Evolutionary conservation across 495 filamentous ascomycete species (phyloP).

Genomic region (Neurospora sp.): DNA sequence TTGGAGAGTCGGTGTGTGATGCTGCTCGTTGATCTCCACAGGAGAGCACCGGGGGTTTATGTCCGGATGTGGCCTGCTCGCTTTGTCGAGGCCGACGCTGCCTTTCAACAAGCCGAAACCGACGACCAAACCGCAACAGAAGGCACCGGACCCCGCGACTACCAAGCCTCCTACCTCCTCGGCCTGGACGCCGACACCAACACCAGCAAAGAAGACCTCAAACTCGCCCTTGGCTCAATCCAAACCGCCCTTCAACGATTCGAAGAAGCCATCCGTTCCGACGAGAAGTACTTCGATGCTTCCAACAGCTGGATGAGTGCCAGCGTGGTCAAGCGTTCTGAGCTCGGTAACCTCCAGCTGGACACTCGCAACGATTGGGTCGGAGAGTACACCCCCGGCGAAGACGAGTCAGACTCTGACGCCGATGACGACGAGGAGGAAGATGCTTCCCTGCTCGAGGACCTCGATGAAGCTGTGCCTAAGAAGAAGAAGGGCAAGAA

Average conservation of each 20-base stretch:
- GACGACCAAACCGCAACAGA: background rate
- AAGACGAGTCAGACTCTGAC: slow-evolving; percentile 23
- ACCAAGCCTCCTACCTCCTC: slow-evolving; percentile 46
- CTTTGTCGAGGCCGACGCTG: slow-evolving; percentile 26
- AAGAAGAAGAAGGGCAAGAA: slow-evolving; percentile 12
- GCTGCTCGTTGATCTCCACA: slow-evolving; percentile 43
- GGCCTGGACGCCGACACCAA: slow-evolving; percentile 32
- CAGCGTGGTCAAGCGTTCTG: slow-evolving; percentile 23
- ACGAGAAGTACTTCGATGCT: slow-evolving; percentile 40
- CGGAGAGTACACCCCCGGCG: slow-evolving; percentile 29
- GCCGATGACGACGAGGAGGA: slow-evolving; percentile 20
- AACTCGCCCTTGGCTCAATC: slow-evolving; percentile 23
- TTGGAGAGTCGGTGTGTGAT: slow-evolving; percentile 41
- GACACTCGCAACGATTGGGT: slow-evolving; percentile 38
- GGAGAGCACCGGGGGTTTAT: slow-evolving; percentile 32
- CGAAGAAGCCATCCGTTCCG: slow-evolving; percentile 31
- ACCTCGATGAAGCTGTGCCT: slow-evolving; percentile 14
- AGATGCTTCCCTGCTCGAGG: slow-evolving; percentile 11
- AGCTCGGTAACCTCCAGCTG: slow-evolving; percentile 26
- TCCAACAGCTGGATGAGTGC: slow-evolving; percentile 38
- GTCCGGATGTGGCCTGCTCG: slow-evolving; percentile 49
- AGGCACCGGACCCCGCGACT: slow-evolving; percentile 22
- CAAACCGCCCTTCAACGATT: slow-evolving; percentile 36
- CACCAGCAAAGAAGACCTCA: slow-evolving; percentile 21
- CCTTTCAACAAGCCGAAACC: background rate